These are phyloP conservation scores for Phytophthora citricola DNA, from an alignment of 352 stramenopile species.

Conservation along the genomic window DNA sequence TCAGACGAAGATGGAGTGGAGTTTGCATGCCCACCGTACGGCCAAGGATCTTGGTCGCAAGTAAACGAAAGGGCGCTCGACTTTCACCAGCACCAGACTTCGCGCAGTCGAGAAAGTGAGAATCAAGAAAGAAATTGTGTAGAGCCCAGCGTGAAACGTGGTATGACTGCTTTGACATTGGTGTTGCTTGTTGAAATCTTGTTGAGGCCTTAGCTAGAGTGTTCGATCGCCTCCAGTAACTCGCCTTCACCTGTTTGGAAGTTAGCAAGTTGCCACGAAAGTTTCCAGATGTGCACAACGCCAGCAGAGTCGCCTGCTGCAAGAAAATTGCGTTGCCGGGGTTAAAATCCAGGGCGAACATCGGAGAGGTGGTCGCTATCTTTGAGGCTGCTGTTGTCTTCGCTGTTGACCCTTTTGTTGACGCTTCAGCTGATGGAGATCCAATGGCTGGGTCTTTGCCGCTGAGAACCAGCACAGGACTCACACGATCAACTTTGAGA, in stretches of 20 bases:
- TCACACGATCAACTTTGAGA: slow-evolving; percentile 62
- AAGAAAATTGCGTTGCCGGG: slow-evolving; percentile 85
- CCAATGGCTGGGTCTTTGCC: slow-evolving; percentile 39
- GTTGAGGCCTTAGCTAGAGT: slow-evolving; percentile 19
- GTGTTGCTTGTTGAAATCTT: slow-evolving; percentile 14
- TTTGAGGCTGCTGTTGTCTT: slow-evolving; percentile 20
- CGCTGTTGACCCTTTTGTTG: slow-evolving; percentile 4
- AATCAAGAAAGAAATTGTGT: slow-evolving; percentile 16
- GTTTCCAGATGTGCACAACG: slow-evolving; percentile 83
- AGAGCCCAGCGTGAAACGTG: slow-evolving; percentile 18
- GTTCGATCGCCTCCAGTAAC: slow-evolving; percentile 55
- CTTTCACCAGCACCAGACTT: slow-evolving; percentile 1
- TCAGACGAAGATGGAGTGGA: slow-evolving; percentile 92
- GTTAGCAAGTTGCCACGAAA: slow-evolving; percentile 84
- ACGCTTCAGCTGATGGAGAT: slow-evolving; percentile 4
- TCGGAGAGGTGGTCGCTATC: slow-evolving; percentile 28
- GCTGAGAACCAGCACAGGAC: slow-evolving; percentile 49
- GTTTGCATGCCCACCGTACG: slow-evolving; percentile 81
- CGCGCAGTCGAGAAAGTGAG: slow-evolving; percentile 9
- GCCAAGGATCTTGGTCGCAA: slow-evolving; percentile 78
- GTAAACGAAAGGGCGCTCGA: slow-evolving; percentile 33
- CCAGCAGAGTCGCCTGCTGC: slow-evolving; percentile 69
- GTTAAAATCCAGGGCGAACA: slow-evolving; percentile 84
- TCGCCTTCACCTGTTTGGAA: slow-evolving; percentile 72
- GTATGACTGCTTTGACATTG: slow-evolving; percentile 7